Base-by-base conservation (phyloP, 768 basidiomycete genomes). In the Astraeus odoratus region DNA sequence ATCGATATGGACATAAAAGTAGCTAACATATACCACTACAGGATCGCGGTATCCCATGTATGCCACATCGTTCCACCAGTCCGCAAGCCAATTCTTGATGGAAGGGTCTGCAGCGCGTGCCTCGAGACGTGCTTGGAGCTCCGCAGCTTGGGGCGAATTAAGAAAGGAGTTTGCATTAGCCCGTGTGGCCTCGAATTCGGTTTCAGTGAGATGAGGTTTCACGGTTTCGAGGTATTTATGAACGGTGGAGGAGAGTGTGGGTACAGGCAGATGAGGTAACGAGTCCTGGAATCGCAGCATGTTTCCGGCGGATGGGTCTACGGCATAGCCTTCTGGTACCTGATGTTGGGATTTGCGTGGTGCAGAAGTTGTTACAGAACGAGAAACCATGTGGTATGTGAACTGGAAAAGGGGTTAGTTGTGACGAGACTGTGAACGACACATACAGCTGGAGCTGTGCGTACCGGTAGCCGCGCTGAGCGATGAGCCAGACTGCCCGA, bases 21-120 rank as follows among this genome's bases (percentile, higher is more conserved):
- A 99, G 74, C 84, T 91, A 56, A 94, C 91, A 52, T 81, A 86
- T 12, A 94, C 86, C 24, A 94, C 84, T 39, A 96, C 88, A 2
- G 93, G 82, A 55, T 95, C 94, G 39, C 89, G 76, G 58, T 88
- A 89, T 5, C 70, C 83, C 84, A 90, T 83, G 61, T 87, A 89
- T 15, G 94, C 94, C 4, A 64, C 77, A 27, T 96, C 90, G 66
- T 98, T 94, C 95, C 95, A 99, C 96, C 96, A 99, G 42, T 95
- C 91, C 38, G 78, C 76, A n/a, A 99, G 73, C 96, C 96, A 99
- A 69, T 76, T 93, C 55, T 69, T 71, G 42, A 68, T 63, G 15
- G 65, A 63, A 1, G 78, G 75, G 20, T 78, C 72, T 0, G 72
- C 71, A 0, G 92, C 91, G 2, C 93, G 78, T 18, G 76, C 72